Evolutionary conservation across 345 rosid genomes (phyloP), one percentile per base, ranked within the genome.

Genomic region (Syzygium oleosum): DNA sequence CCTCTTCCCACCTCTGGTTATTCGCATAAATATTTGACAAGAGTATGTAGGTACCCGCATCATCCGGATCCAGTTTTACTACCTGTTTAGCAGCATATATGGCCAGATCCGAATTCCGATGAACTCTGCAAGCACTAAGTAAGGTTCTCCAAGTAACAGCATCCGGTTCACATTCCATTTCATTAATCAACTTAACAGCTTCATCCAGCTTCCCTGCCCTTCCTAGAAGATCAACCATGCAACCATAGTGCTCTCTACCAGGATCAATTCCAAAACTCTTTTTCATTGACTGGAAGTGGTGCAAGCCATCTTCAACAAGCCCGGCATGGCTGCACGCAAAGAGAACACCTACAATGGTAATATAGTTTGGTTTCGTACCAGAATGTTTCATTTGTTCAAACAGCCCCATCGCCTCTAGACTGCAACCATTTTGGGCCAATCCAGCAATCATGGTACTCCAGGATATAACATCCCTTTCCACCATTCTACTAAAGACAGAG

Each of bases 361-460:
- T 90, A 84, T 96, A 92, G 90, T 94, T 96, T 25, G 97, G 98
- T 55, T 86, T 90, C 8, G 68, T 88, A 25, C 94, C 91, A 9
- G 94, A 94, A 87, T 29, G 85, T 91, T 91, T 93, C 96, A 95
- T 96, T 23, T 65, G 51, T 56, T 92, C 92, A 49, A 96, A 94
- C 87, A 96, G 85, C 65, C 88, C 85, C 85, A 95, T 38, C 9
- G 98, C 97, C 88, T 95, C 93, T 22, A 87, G 90, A 89, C 97
- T 96, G 88, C 91, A 91, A 58, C 98, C 98, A 29, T 96, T 95
- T 83, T 96, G 96, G 0, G 95, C 98, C 87, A 95, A 85, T 84
- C 98, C 97, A 29, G 95, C 90, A 89, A 95, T 94, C 96, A 95
- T 93, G 29, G 97, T 95, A 90, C 98, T 95, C 96, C 97, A 95